These are phyloP conservation scores for Leptodontidium sp. DNA, from an alignment of 2,329 filamentous ascomycete species.

Conservation along the genomic window DNA sequence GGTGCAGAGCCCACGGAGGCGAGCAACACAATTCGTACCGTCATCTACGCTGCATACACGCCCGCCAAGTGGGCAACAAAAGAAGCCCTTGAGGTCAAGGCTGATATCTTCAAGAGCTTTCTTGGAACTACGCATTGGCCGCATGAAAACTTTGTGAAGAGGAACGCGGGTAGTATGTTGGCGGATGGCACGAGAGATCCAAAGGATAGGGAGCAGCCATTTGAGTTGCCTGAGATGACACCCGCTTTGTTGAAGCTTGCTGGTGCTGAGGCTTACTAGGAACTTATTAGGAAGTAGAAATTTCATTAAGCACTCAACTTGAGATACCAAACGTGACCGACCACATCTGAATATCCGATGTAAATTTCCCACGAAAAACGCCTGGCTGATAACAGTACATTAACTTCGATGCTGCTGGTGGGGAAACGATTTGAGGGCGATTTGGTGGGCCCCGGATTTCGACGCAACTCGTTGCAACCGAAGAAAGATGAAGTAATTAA, in stretches of 20 bases:
- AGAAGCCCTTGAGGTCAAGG: constrained; percentile 43
- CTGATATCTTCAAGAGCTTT: constrained; percentile 41
- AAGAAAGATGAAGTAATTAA: too few relatives aligned
- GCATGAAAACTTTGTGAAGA: constrained; percentile 42
- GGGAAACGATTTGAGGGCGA: too few relatives aligned
- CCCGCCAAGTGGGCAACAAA: constrained; percentile 46
- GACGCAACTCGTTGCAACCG: too few relatives aligned
- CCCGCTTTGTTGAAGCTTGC: constrained; percentile 45
- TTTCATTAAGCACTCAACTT: not conserved
- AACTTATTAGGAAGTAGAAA: not conserved
- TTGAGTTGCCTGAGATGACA: constrained; percentile 41
- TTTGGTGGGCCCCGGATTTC: too few relatives aligned
- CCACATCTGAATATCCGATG: too few relatives aligned
- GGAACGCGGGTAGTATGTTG: constrained; percentile 25
- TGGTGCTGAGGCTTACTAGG: constrained; percentile 40
- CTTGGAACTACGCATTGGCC: constrained; percentile 47
- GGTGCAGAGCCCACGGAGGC: constrained; percentile 45
- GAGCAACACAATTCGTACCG: constrained; percentile 45
- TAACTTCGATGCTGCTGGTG: too few relatives aligned
- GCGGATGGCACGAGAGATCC: constrained; percentile 41
- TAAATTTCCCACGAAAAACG: too few relatives aligned
- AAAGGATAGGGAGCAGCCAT: constrained; percentile 38
- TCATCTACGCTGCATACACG: constrained; percentile 51
- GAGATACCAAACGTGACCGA: too few relatives aligned
- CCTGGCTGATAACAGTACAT: too few relatives aligned